These are phyloP conservation scores for Pseudogymnoascus sp. DNA, from an alignment of 2,329 filamentous ascomycete genomes.

Conservation along the genomic window DNA sequence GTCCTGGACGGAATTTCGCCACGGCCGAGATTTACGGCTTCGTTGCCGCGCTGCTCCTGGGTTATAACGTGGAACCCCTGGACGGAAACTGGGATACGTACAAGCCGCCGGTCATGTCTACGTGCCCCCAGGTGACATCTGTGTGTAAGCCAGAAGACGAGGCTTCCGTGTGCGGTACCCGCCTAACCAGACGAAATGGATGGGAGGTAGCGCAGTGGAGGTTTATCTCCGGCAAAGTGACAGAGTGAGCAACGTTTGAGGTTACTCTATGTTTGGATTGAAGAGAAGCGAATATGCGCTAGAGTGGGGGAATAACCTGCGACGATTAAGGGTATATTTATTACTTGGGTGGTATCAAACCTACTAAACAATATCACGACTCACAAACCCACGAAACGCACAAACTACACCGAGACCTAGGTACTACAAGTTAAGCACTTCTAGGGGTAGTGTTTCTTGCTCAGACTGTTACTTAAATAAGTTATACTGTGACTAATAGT, in stretches of 20 bases:
- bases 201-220: background rate
- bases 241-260: background rate
- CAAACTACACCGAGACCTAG: too few species aligned
- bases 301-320: too few species aligned
- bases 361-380: too few species aligned
- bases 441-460: too few species aligned
- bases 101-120: background rate
- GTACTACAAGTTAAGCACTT: too few species aligned
- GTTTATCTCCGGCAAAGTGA: background rate
- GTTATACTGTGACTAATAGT: too few species aligned
- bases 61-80: constrained; percentile 24
- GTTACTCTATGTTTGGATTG: too few species aligned
- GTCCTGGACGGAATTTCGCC: constrained; percentile 34
- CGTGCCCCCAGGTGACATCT: background rate
- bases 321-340: too few species aligned
- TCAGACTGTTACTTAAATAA: too few species aligned
- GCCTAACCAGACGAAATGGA: background rate
- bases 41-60: constrained; percentile 27
- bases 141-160: background rate
- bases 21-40: constrained; percentile 33
- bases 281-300: too few species aligned
- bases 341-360: too few species aligned
- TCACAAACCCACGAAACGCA: too few species aligned
- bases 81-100: background rate
- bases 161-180: background rate